Percentiles rank a stretch among this genome's conserved stretches.
Conservation (phyloP, 116 monocot genomes). For the Zostera marina region DNA sequence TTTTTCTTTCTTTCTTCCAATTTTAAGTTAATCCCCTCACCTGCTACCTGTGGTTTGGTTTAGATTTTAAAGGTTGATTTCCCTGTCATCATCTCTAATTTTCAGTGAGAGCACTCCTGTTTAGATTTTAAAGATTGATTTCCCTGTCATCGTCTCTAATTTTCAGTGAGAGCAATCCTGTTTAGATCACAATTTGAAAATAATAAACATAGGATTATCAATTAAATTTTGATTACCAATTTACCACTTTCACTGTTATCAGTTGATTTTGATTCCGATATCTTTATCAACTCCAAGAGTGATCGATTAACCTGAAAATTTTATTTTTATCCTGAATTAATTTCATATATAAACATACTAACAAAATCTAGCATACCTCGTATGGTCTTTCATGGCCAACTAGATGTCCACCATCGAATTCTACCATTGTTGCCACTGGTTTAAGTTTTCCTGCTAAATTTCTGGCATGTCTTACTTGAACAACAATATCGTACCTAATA, state of each 20-base stretch:
- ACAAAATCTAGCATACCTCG: conserved; percentile 32
- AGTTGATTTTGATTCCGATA: conserved; percentile 37
- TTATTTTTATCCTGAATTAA: too few species aligned
- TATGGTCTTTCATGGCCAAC: conserved; percentile 94
- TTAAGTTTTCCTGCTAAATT: conserved; percentile 61
- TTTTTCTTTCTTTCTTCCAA: too few species aligned
- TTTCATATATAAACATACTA: too few species aligned
- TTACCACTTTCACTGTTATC: conserved; percentile 31
- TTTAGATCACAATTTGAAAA: not conserved
- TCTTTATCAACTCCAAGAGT: conserved; percentile 64
- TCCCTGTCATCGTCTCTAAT: conserved; percentile 13
- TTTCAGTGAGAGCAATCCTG: conserved; percentile 23
- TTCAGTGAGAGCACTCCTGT: too few species aligned
- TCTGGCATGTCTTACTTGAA: conserved; percentile 68
- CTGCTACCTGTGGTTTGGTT: too few species aligned
- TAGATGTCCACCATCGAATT: conserved; percentile 87
- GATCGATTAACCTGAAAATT: conserved; percentile 65
- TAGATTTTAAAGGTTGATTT: too few species aligned
- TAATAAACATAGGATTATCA: not conserved
- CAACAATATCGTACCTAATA: conserved; percentile 85
- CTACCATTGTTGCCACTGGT: conserved; percentile 82
- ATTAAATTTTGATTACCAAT: not conserved
- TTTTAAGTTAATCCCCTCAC: too few species aligned
- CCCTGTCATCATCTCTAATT: too few species aligned
- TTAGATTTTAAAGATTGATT: too few species aligned